These are phyloP conservation scores for Panicum miliaceum DNA, from an alignment of 176 grass and related monocot species.

Conservation along the genomic window DNA sequence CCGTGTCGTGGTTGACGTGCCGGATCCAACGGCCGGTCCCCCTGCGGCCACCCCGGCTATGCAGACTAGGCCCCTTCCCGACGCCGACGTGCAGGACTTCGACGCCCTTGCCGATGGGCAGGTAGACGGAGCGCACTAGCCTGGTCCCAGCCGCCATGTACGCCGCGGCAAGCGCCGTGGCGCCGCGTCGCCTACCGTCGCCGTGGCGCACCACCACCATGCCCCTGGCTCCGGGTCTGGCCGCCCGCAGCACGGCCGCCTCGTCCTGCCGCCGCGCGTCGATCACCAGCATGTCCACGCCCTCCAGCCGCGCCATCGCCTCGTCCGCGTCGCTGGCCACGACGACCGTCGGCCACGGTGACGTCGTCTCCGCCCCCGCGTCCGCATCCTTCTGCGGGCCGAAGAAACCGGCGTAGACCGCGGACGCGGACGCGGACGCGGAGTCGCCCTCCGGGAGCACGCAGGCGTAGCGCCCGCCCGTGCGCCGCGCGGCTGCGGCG, in stretches of 20 bases:
- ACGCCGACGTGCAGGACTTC: constrained; percentile 86
- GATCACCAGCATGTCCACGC: constrained; percentile 73
- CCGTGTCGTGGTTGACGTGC: constrained; percentile 64
- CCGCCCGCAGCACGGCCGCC: constrained; percentile 44
- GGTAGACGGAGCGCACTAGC: constrained; percentile 65
- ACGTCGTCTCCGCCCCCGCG: no score
- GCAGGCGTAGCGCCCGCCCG: constrained; percentile 38
- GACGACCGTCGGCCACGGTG: neutral
- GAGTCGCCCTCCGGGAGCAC: neutral
- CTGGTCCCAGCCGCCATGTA: constrained; percentile 47
- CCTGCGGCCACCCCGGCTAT: neutral
- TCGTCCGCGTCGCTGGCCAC: constrained; percentile 33
- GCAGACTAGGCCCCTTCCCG: constrained; percentile 71
- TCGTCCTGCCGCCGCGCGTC: constrained; percentile 59
- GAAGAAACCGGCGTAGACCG: neutral
- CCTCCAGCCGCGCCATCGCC: constrained; percentile 56
- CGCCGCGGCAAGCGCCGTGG: constrained; percentile 16
- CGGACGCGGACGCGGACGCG: neutral
- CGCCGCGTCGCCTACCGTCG: constrained; percentile 10
- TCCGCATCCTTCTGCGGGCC: no score
- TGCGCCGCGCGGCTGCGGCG: constrained; percentile 36
- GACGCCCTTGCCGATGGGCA: constrained; percentile 72
- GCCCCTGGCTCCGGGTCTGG: constrained; percentile 60
- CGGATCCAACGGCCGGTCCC: constrained; percentile 60
- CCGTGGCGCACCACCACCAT: constrained; percentile 76